Evolutionary conservation across 371 early-diverging fungal genomes (phyloP), one percentile per base, ranked within the genome.

Genomic region (Rhizopus delemar): DNA sequence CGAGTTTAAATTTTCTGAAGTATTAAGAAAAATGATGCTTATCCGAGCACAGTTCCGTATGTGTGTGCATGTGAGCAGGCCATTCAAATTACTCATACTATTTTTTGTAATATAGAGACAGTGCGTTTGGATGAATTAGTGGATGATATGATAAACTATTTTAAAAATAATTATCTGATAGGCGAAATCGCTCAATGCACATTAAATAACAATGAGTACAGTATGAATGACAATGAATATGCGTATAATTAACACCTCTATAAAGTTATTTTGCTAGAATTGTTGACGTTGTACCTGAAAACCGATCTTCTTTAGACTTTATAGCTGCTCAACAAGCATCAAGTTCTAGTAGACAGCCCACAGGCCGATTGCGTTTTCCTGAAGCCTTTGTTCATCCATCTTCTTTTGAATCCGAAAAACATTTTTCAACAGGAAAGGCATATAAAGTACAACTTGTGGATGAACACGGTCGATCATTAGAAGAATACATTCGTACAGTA

Each of bases 21-120:
- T 78, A 8, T 82, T 90, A 68, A 74, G 83, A 52, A 81, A 79
- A 60, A 73, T 80, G 5, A 75, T 89, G 6, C 62, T 90, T 46
- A 67, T 79, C 51, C 73, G 78, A 60, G 80, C 89, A 28, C 90
- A 90, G 59, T 89, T 86, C 62, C 84, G 90, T 90, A 82, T 53
- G 80, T 74, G 39, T 51, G 5, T 15, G n/a, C n/a, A 5, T 43
- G 11, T 36, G 22, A 22, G 22, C 22, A 22, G 22, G 2, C 22
- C 22, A 22, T 22, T 22, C 22, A 22, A 22, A 0, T 2, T 22
- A 22, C 22, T 22, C 22, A 31, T 22, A 52, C 43, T 56, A 4
- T 32, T 22, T 22, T n/a, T 53, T 41, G 45, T 48, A n/a, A 2
- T 32, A 50, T 57, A 80, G 81, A 78, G 55, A 82, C 82, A 11